A percentile compares a stretch with the other conserved stretches of the same genome.
Conservation (phyloP, 495 filamentous ascomycete species). For the Pyronema omphalodes region DNA sequence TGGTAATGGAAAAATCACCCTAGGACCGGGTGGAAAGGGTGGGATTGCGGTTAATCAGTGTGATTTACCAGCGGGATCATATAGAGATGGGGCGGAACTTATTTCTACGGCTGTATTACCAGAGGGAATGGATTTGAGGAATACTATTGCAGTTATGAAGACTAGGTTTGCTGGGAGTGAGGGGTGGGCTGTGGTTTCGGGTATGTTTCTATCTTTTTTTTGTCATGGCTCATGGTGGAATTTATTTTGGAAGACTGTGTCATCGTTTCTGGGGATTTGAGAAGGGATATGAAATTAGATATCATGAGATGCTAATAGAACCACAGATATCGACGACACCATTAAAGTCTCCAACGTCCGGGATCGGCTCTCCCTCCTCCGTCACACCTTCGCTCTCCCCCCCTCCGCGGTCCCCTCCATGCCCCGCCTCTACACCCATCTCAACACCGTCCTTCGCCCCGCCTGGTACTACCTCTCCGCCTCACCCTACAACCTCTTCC, state of each 20-base stretch:
- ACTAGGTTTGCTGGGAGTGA: slow-evolving; percentile 58
- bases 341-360: slow-evolving; percentile 81
- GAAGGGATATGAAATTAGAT: not conserved
- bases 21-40: slow-evolving; percentile 51
- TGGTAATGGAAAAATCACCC: slow-evolving; percentile 27
- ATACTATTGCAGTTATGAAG: slow-evolving; percentile 27
- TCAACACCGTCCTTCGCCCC: slow-evolving; percentile 37
- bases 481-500: slow-evolving; percentile 86
- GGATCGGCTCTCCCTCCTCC: slow-evolving; percentile 57
- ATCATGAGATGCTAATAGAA: not conserved
- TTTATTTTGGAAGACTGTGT: too few relatives aligned
- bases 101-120: slow-evolving; percentile 31
- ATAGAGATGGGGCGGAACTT: slow-evolving; percentile 28
- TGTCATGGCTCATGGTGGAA: not conserved
- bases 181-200: slow-evolving; percentile 75
- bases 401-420: slow-evolving; percentile 57
- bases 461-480: slow-evolving; percentile 89
- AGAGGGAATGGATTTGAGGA: slow-evolving; percentile 27
- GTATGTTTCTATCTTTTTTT: slow-evolving; percentile 24
- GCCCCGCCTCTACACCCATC: slow-evolving; percentile 65
- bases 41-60: slow-evolving; percentile 49
- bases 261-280: too few relatives aligned
- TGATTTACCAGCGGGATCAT: slow-evolving; percentile 26
- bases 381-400: slow-evolving; percentile 62
- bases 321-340: slow-evolving; percentile 74